These are phyloP conservation scores for Yarrowia keelungensis DNA, from an alignment of 805 yeast species.

Conservation along the genomic window DNA sequence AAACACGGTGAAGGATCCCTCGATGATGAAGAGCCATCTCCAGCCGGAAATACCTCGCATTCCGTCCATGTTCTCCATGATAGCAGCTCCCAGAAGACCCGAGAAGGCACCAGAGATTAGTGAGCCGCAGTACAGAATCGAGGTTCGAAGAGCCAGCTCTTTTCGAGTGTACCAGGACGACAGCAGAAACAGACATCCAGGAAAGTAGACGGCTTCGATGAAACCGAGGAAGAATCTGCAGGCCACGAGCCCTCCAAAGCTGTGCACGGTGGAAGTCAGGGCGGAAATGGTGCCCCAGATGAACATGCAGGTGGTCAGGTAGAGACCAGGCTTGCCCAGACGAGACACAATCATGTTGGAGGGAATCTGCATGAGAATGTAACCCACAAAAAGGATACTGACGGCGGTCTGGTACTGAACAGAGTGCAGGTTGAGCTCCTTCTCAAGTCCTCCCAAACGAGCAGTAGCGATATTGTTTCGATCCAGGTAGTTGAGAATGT, in stretches of 20 bases:
- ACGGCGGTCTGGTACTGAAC: conserved; percentile 54
- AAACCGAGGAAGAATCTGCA: conserved; percentile 57
- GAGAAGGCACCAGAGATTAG: conserved; percentile 60
- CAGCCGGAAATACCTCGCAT: conserved; percentile 56
- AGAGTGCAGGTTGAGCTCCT: conserved; percentile 51
- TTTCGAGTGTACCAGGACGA: conserved; percentile 64
- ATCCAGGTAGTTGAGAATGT: conserved; percentile 49
- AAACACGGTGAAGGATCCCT: conserved; percentile 51
- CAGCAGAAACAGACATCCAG: conserved; percentile 58
- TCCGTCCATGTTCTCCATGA: conserved; percentile 55
- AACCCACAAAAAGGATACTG: conserved; percentile 54
- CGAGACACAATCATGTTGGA: conserved; percentile 52
- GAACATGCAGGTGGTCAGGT: conserved; percentile 57
- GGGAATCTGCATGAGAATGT: conserved; percentile 50
- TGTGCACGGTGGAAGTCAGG: conserved; percentile 57
- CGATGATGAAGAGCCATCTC: conserved; percentile 65
- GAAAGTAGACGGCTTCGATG: conserved; percentile 59
- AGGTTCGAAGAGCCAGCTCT: conserved; percentile 59
- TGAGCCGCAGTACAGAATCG: conserved; percentile 60
- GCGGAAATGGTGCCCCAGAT: conserved; percentile 59
- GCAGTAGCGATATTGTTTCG: conserved; percentile 52
- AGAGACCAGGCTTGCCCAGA: conserved; percentile 49
- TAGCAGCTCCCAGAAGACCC: conserved; percentile 63
- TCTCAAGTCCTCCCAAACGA: conserved; percentile 48
- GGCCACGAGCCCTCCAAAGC: conserved; percentile 56